Percentiles rank a stretch among this genome's conserved stretches.
Evolutionary conservation across 1,284 basidiomycete species (phyloP).

Genomic region (Peniophora sp.): DNA sequence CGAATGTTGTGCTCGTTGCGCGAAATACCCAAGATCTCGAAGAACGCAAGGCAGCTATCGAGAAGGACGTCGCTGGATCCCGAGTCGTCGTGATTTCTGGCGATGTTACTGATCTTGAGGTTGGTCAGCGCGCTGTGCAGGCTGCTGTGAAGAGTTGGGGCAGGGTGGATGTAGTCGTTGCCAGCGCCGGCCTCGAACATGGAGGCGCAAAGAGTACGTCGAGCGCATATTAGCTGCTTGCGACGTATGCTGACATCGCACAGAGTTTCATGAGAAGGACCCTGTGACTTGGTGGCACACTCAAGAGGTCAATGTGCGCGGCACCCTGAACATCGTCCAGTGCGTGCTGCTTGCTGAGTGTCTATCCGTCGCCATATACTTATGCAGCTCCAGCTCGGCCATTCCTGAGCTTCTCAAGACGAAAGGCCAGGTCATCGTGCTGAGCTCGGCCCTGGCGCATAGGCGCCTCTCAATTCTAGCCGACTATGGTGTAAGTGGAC

Average conservation of each 20-base stretch:
- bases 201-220: neutral
- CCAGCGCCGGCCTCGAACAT: neutral
- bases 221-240: neutral
- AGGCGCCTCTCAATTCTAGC: neutral
- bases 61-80: neutral
- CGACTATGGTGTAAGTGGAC: neutral
- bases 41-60: neutral
- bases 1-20: neutral
- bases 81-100: neutral
- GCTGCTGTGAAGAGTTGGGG: neutral
- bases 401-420: neutral
- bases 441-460: neutral
- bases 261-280: neutral
- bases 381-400: neutral
- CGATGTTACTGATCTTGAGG: neutral
- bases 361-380: neutral
- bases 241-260: too few relatives aligned
- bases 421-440: neutral
- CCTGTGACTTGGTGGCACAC: neutral
- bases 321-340: neutral
- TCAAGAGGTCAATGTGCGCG: conserved; percentile 1
- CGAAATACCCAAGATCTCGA: neutral
- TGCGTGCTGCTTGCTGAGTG: neutral
- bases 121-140: neutral
- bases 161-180: neutral